Evolutionary conservation across 2,329 filamentous ascomycete genomes (phyloP).

Genomic region (Trematosphaeria pertusa): DNA sequence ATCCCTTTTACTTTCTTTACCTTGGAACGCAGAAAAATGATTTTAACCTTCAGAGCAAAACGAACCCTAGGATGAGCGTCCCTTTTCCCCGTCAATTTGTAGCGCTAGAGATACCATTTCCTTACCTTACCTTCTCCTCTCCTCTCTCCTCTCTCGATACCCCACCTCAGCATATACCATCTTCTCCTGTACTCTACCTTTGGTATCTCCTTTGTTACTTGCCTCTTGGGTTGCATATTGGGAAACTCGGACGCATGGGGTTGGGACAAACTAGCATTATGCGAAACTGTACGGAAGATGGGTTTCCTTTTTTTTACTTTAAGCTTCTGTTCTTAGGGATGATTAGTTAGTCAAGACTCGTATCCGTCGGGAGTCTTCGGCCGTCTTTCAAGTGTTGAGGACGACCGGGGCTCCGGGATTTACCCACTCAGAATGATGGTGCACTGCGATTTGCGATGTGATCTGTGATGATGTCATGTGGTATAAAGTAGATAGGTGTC

Average conservation of each 20-base stretch:
- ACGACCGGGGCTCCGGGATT: constrained; percentile 40
- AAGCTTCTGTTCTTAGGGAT: constrained; percentile 41
- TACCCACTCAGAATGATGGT: constrained; percentile 42
- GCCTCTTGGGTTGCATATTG: not conserved
- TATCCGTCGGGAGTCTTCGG: constrained; percentile 44
- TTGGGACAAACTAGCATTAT: constrained; percentile 15
- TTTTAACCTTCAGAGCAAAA: constrained; percentile 13
- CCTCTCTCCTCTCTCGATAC: constrained; percentile 21
- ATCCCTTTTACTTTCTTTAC: constrained; percentile 35
- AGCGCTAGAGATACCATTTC: constrained; percentile 51
- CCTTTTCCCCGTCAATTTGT: constrained; percentile 33
- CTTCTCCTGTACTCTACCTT: constrained; percentile 22
- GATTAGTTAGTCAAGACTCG: constrained; percentile 51
- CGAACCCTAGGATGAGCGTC: constrained; percentile 10
- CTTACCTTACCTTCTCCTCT: constrained; percentile 33
- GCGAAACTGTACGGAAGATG: constrained; percentile 14
- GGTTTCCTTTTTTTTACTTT: constrained; percentile 6
- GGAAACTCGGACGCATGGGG: not conserved
- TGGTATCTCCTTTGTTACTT: too few species aligned
- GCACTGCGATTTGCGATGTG: constrained; percentile 15
- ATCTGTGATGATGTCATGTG: constrained; percentile 5
- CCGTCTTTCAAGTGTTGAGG: constrained; percentile 16
- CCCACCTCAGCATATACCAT: constrained; percentile 23
- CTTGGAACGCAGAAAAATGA: constrained; percentile 30
- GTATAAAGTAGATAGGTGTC: not conserved